Evolutionary conservation across 2,329 filamentous ascomycete species (phyloP).

Genomic region (Aspergillus floridensis): DNA sequence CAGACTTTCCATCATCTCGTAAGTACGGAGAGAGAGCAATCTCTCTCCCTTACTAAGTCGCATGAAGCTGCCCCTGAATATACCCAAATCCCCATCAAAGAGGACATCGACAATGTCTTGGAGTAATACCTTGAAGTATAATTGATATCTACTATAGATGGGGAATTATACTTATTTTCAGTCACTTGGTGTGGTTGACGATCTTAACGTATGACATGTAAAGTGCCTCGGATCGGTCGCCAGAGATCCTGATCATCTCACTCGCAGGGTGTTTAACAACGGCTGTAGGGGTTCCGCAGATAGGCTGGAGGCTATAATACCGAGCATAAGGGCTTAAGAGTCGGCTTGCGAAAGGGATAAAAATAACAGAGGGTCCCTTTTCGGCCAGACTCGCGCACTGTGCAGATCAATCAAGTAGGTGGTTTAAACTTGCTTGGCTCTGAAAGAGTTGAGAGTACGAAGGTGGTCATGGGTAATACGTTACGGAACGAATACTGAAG

Average conservation of each 20-base stretch:
- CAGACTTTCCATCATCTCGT: neutral
- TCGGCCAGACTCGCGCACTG: neutral
- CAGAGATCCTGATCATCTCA: neutral
- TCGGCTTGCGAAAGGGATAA: neutral
- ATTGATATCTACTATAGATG: neutral
- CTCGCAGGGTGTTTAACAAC: neutral
- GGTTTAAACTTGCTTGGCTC: neutral
- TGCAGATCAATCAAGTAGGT: neutral
- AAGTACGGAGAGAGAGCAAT: neutral
- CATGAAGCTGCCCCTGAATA: neutral
- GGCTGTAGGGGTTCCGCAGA: neutral
- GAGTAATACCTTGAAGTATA: neutral
- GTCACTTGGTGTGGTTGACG: neutral
- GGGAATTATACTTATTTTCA: neutral
- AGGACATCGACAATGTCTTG: neutral
- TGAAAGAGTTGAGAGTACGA: neutral
- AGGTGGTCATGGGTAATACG: neutral
- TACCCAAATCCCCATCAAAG: neutral
- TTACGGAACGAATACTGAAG: neutral
- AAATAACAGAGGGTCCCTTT: neutral
- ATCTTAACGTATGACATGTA: neutral
- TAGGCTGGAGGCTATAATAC: neutral
- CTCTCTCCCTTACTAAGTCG: neutral
- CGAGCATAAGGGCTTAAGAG: neutral
- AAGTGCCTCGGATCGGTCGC: neutral